Conservation (phyloP, 768 basidiomycete species). For the Lentinula sp. region DNA sequence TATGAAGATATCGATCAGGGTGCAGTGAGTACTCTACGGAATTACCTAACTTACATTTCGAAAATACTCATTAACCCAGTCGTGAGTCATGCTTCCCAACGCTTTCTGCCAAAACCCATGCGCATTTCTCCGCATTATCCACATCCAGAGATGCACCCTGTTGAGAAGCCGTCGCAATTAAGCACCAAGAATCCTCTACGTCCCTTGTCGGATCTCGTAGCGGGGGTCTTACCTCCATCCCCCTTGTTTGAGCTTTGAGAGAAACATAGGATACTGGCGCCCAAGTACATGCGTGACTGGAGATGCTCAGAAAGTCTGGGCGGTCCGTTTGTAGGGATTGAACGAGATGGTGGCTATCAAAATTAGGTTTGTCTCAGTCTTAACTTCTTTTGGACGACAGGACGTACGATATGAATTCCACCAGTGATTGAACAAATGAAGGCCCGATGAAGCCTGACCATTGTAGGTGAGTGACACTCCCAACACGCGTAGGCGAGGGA, state of each 20-base stretch:
- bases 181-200: conserved; percentile 48
- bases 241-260: conserved; percentile 9
- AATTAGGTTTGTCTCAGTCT: not conserved
- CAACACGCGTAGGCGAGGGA: conserved; percentile 39
- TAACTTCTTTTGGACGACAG: not conserved
- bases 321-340: not conserved
- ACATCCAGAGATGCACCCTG: conserved; percentile 2
- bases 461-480: conserved; percentile 43
- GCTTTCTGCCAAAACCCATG: conserved; percentile 43
- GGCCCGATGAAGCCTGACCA: conserved; percentile 58
- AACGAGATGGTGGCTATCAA: not conserved
- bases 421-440: conserved; percentile 44
- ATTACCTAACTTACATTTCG: not conserved
- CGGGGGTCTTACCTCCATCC: conserved; percentile 19
- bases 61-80: not conserved
- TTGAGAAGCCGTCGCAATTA: conserved; percentile 27
- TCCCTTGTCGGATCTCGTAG: conserved; percentile 37
- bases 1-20: not conserved
- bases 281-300: conserved; percentile 33
- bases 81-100: conserved; percentile 31
- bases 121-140: not conserved
- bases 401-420: conserved; percentile 38
- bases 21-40: too few species aligned
- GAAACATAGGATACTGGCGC: conserved; percentile 52
- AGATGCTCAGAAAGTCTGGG: conserved; percentile 35